Conservation (phyloP, 805 yeast species). For the Kuraishia borneana region DNA sequence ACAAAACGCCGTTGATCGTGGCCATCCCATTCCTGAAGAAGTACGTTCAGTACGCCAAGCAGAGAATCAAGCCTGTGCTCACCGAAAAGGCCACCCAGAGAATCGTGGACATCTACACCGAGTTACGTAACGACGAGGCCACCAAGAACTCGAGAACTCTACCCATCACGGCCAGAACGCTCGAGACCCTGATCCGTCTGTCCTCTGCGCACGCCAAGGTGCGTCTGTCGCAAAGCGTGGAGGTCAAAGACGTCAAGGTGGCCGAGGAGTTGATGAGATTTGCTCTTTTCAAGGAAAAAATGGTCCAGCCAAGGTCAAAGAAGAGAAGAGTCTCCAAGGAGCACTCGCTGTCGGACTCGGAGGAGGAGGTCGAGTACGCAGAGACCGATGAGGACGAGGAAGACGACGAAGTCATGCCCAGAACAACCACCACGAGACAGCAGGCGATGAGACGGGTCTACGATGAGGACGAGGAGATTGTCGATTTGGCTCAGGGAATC, state of each 20-base stretch:
- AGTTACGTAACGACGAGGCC: slow-evolving; percentile 64
- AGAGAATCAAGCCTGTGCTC: slow-evolving; percentile 71
- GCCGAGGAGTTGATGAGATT: slow-evolving; percentile 81
- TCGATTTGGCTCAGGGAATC: slow-evolving; percentile 2
- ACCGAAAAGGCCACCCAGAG: slow-evolving; percentile 68
- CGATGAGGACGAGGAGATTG: slow-evolving; percentile 6
- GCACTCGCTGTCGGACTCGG: slow-evolving; percentile 18
- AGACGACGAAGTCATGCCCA: slow-evolving; percentile 8
- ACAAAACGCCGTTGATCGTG: slow-evolving; percentile 35
- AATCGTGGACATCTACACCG: slow-evolving; percentile 72
- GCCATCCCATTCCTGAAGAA: slow-evolving; percentile 82
- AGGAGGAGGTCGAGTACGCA: slow-evolving; percentile 7
- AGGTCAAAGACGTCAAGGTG: slow-evolving; percentile 65
- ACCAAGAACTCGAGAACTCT: slow-evolving; percentile 70
- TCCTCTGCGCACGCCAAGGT: slow-evolving; percentile 96
- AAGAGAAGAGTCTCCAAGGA: slow-evolving; percentile 16
- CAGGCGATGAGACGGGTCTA: slow-evolving; percentile 5
- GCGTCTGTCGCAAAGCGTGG: slow-evolving; percentile 69
- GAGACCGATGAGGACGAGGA: slow-evolving; percentile 15
- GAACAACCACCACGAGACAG: slow-evolving; percentile 9
- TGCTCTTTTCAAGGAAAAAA: slow-evolving; percentile 72
- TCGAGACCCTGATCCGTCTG: slow-evolving; percentile 89
- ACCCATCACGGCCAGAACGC: slow-evolving; percentile 96
- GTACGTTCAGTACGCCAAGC: slow-evolving; percentile 89
- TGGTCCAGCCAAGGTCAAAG: slow-evolving; percentile 12